phyloP scores from a whole-genome alignment of 2,329 filamentous ascomycete species.

The Ceratocystiopsis brevicomis region DNA sequence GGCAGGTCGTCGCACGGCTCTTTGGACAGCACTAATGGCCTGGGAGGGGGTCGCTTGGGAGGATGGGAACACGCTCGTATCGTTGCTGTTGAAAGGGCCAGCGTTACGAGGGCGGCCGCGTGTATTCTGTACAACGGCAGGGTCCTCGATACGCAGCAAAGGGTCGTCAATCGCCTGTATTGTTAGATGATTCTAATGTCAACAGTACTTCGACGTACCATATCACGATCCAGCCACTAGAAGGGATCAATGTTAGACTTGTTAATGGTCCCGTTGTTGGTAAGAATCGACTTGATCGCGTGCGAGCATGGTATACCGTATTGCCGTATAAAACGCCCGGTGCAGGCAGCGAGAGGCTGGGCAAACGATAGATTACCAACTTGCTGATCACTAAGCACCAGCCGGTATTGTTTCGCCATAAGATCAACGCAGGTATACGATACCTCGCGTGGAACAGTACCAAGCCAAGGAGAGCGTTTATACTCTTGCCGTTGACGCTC shows the following conservation, averaged over 20 bases:
- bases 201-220: not conserved
- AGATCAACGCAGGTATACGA: no score
- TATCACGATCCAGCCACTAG: not conserved
- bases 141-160: not conserved
- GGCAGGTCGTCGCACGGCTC: no score
- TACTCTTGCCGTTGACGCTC: not conserved
- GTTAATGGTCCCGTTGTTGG: not conserved
- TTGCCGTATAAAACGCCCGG: no score
- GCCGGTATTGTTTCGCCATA: no score
- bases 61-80: not conserved
- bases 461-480: not conserved
- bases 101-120: not conserved
- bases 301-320: not conserved
- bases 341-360: no score
- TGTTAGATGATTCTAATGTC: not conserved
- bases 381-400: no score
- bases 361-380: no score
- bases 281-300: not conserved
- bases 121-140: not conserved
- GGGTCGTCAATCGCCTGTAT: not conserved
- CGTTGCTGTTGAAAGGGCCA: not conserved
- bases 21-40: no score
- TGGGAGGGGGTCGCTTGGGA: not conserved
- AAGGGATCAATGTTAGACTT: not conserved
- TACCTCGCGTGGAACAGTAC: not conserved